Base-by-base conservation (phyloP, 228 moss, liverwort and hornwort species). In the Sphagnum fallax region DNA sequence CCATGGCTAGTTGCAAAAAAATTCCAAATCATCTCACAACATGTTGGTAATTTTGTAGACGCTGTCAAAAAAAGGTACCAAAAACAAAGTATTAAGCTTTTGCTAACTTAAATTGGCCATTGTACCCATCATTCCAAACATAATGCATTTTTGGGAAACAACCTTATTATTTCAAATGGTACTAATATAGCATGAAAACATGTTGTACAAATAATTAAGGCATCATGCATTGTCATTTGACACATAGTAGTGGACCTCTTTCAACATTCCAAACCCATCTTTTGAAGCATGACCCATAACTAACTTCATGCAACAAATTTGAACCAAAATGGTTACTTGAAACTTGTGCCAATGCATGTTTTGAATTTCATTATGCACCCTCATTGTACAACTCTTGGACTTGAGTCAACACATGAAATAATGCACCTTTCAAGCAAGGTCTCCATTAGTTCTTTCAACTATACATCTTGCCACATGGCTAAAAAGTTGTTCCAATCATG, bases 81-180 rank as follows among this genome's bases (percentile, higher is more conserved):
- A 4, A 5, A 8, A 65, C 65, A 57, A 55, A 60, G 16, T 59
- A 60, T n/a, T 6, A 65, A 4, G 53, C 4, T 32, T 47, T 8
- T 1, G 47, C 11, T 0, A 65, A 5, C 9, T 73, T 73, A 48
- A 65, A 73, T 7, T 66, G 59, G 6, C 48, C 57, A 5, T 3
- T n/a, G 62, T 67, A 74, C 4, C 73, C 73, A 16, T 74, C 67
- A n/a, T 47, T 47, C 60, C 16, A 67, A 53, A 65, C 57, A 52
- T 53, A 65, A 66, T 73, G 72, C 4, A 50, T 0, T 52, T 16
- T 57, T 5, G 69, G 69, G 6, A 6, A 5, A n/a, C 4, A 50
- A 12, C 52, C 67, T 10, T 51, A 8, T 0, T 5, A 5, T 14
- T 51, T 49, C 50, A 68, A n/a, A 15, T 48, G 52, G 7, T 10